A percentile compares a stretch with the other conserved stretches of the same genome.
These are phyloP conservation scores for Diplodia seriata DNA, from an alignment of 2,329 filamentous ascomycete species.

Conservation along the genomic window DNA sequence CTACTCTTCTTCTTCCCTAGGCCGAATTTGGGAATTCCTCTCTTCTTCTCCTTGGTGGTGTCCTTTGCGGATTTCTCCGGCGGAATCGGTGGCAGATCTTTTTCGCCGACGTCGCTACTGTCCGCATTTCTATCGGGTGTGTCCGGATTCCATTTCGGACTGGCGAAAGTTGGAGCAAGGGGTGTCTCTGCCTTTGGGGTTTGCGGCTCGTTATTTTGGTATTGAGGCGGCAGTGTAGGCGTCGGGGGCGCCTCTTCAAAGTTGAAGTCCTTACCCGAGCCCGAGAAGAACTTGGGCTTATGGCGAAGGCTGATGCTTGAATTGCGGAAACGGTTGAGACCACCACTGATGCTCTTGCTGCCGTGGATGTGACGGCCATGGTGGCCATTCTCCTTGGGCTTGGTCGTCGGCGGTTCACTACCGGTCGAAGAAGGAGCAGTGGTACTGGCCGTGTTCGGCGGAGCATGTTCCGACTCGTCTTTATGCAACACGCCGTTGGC, in stretches of 20 bases:
- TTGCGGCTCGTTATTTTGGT: slow-evolving; percentile 19
- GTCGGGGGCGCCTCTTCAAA: slow-evolving; percentile 39
- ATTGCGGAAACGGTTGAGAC: slow-evolving; percentile 70
- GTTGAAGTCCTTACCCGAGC: slow-evolving; percentile 41
- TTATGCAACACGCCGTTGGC: slow-evolving; percentile 2
- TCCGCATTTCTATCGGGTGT: slow-evolving; percentile 7
- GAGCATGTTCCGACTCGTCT: slow-evolving; percentile 17
- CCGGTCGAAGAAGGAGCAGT: slow-evolving; percentile 23
- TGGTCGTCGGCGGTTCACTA: slow-evolving; percentile 28
- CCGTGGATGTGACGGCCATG: slow-evolving; percentile 18
- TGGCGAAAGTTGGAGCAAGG: slow-evolving; percentile 11
- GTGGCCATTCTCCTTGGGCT: slow-evolving; percentile 37
- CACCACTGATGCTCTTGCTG: slow-evolving; percentile 45
- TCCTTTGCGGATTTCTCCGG: slow-evolving; percentile 41
- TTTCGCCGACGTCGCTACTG: slow-evolving; percentile 27
- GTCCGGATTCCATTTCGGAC: slow-evolving; percentile 16
- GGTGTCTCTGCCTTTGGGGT: slow-evolving; percentile 7
- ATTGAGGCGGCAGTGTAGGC: slow-evolving; percentile 34
- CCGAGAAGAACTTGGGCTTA: slow-evolving; percentile 73
- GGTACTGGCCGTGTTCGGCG: slow-evolving; percentile 20
- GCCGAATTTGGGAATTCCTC: slow-evolving; percentile 64
- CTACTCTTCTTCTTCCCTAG: slow-evolving; percentile 70
- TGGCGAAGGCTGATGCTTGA: slow-evolving; percentile 80
- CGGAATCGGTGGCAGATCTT: slow-evolving; percentile 24
- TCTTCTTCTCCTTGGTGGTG: slow-evolving; percentile 62